Percentiles rank a stretch among this genome's conserved stretches.
phyloP scores from a whole-genome alignment of 2,329 filamentous ascomycete genomes.

The Venturia pyrina region DNA sequence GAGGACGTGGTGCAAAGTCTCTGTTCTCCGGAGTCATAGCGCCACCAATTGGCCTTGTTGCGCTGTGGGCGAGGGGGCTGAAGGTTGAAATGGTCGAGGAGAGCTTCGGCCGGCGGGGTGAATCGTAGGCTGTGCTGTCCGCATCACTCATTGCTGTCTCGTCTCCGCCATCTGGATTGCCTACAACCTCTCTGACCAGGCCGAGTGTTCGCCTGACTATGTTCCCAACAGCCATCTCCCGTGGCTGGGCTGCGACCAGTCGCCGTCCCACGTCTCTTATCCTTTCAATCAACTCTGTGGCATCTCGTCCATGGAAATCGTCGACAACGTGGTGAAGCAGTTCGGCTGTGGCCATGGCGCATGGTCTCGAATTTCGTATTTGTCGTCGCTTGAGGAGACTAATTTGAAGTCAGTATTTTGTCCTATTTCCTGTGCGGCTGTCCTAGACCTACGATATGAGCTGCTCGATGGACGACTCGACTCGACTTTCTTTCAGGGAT shows the following conservation, averaged over 20 bases:
- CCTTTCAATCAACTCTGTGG: slow-evolving; percentile 67
- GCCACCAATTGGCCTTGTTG: background rate
- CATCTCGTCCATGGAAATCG: slow-evolving; percentile 66
- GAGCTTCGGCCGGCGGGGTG: slow-evolving; percentile 26
- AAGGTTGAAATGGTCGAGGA: slow-evolving; percentile 36
- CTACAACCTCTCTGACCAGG: slow-evolving; percentile 82
- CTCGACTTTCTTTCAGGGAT: slow-evolving; percentile 61
- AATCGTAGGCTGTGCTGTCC: slow-evolving; percentile 20
- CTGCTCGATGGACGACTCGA: slow-evolving; percentile 75
- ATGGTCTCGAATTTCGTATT: slow-evolving; percentile 77
- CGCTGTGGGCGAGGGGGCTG: slow-evolving; percentile 33
- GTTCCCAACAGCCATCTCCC: slow-evolving; percentile 88
- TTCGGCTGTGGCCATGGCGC: slow-evolving; percentile 83
- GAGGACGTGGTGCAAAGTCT: slow-evolving; percentile 39
- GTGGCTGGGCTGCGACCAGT: slow-evolving; percentile 73
- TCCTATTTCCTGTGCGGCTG: slow-evolving; percentile 9
- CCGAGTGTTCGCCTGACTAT: slow-evolving; percentile 84
- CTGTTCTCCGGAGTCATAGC: background rate
- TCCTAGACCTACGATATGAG: slow-evolving; percentile 60
- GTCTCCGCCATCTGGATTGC: slow-evolving; percentile 63
- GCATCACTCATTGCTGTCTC: slow-evolving; percentile 48
- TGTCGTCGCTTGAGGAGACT: slow-evolving; percentile 86
- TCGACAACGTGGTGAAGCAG: slow-evolving; percentile 81
- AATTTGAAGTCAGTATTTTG: slow-evolving; percentile 12
- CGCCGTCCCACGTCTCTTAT: slow-evolving; percentile 70